Evolutionary conservation across 2,329 filamentous ascomycete genomes (phyloP).

Genomic region (Nemania serpens): DNA sequence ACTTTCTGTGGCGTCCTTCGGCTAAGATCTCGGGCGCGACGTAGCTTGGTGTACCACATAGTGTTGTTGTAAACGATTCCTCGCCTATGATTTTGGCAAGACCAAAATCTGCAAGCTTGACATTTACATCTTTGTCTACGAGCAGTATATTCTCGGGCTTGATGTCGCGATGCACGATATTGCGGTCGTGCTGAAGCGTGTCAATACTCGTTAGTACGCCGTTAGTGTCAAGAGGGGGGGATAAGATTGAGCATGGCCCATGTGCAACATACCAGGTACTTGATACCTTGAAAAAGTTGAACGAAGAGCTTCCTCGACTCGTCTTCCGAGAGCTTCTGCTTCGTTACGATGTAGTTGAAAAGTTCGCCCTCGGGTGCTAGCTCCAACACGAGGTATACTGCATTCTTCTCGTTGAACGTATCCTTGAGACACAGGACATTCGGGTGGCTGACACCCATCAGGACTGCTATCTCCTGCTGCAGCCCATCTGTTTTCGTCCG

Average conservation of each 20-base stretch:
- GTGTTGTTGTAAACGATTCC: slow-evolving; percentile 94
- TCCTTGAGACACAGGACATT: slow-evolving; percentile 93
- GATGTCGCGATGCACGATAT: slow-evolving; percentile 96
- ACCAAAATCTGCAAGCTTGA: slow-evolving; percentile 96
- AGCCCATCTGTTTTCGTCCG: slow-evolving; percentile 81
- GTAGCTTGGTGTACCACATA: slow-evolving; percentile 96
- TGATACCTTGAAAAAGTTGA: slow-evolving; percentile 91
- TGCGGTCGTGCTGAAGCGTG: slow-evolving; percentile 79
- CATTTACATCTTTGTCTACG: slow-evolving; percentile 79
- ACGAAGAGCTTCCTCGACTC: slow-evolving; percentile 86
- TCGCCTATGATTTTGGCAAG: slow-evolving; percentile 98
- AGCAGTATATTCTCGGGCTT: slow-evolving; percentile 96
- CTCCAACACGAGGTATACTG: slow-evolving; percentile 89
- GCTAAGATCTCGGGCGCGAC: slow-evolving; percentile 95
- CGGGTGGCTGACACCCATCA: slow-evolving; percentile 96
- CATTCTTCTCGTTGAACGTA: slow-evolving; percentile 88
- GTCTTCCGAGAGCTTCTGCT: slow-evolving; percentile 82
- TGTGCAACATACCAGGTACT: slow-evolving; percentile 76
- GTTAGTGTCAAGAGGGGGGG: slow-evolving; percentile 34
- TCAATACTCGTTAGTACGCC: slow-evolving; percentile 8
- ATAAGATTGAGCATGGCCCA: slow-evolving; percentile 11
- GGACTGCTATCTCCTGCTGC: slow-evolving; percentile 92
- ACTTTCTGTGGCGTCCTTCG: slow-evolving; percentile 79
- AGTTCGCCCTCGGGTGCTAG: slow-evolving; percentile 90
- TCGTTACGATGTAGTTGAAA: slow-evolving; percentile 93